Conservation (phyloP, 2,329 filamentous ascomycete genomes). For the Fusarium vanettenii region DNA sequence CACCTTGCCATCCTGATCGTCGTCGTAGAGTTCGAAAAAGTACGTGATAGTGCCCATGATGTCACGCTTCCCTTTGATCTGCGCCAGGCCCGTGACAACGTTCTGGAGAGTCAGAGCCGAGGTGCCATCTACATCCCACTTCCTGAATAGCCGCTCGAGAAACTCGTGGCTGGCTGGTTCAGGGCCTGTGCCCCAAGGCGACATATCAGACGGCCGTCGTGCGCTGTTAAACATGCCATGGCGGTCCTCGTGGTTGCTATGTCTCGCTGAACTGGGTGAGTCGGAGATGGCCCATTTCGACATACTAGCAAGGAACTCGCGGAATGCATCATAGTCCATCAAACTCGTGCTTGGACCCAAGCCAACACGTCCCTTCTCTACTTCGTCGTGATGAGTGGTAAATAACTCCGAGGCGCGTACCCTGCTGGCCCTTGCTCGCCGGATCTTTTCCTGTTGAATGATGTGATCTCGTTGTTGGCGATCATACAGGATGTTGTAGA, state of each 20-base stretch:
- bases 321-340: conserved; percentile 98
- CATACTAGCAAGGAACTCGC: conserved; percentile 91
- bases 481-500: conserved; percentile 92
- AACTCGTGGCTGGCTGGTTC: conserved; percentile 95
- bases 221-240: conserved; percentile 71
- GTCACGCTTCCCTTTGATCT: conserved; percentile 91
- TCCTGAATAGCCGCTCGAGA: conserved; percentile 84
- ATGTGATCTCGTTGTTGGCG: conserved; percentile 85
- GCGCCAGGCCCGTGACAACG: conserved; percentile 89
- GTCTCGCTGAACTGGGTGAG: conserved; percentile 70
- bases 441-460: conserved; percentile 79
- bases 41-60: conserved; percentile 99
- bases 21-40: conserved; percentile 97
- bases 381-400: conserved; percentile 58
- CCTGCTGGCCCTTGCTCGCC: conserved; percentile 70
- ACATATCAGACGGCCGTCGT: conserved; percentile 58
- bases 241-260: conserved; percentile 60
- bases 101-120: conserved; percentile 89
- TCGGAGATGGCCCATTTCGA: conserved; percentile 95
- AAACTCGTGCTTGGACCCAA: conserved; percentile 88
- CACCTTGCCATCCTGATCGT: conserved; percentile 89
- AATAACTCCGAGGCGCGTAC: conserved; percentile 53
- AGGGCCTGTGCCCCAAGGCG: conserved; percentile 67
- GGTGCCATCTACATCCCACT: conserved; percentile 85
- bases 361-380: conserved; percentile 88